Percentiles rank a stretch among this genome's conserved stretches.
Conservation (phyloP, 192 early-diverging fungal species). For the Coemansia nantahalensis region DNA sequence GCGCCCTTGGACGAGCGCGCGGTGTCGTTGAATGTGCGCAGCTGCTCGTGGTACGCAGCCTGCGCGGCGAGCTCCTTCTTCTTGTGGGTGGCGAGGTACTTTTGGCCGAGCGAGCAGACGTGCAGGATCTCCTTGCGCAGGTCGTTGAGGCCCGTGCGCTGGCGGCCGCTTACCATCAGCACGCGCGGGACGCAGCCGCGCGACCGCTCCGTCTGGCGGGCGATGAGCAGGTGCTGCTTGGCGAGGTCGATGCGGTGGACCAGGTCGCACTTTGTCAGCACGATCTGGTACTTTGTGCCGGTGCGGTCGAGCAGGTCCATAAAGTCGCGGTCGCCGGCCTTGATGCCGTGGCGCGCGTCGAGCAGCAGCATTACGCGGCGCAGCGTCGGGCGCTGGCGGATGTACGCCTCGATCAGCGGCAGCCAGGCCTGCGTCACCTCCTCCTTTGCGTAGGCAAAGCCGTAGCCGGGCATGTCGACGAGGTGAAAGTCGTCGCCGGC, state of each 20-base stretch:
- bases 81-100: slow-evolving; percentile 46
- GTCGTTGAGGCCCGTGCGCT: slow-evolving; percentile 61
- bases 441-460: slow-evolving; percentile 77
- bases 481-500: slow-evolving; percentile 61
- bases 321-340: slow-evolving; percentile 47
- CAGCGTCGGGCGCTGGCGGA: slow-evolving; percentile 56
- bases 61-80: slow-evolving; percentile 42
- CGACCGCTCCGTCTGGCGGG: slow-evolving; percentile 39
- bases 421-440: slow-evolving; percentile 55
- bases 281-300: slow-evolving; percentile 43
- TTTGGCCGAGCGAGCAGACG: slow-evolving; percentile 49
- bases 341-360: slow-evolving; percentile 72
- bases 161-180: slow-evolving; percentile 63
- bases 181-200: slow-evolving; percentile 48
- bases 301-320: slow-evolving; percentile 41
- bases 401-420: slow-evolving; percentile 67
- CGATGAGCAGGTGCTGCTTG: slow-evolving; percentile 55
- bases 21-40: slow-evolving; percentile 42
- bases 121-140: slow-evolving; percentile 70
- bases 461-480: slow-evolving; percentile 82
- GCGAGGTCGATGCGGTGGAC: slow-evolving; percentile 62
- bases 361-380: slow-evolving; percentile 69
- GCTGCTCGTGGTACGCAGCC: slow-evolving; percentile 42
- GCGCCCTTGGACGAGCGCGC: slow-evolving; percentile 2
- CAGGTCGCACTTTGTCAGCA: slow-evolving; percentile 72